Percentiles rank a stretch among this genome's conserved stretches.
These are phyloP conservation scores for Cardiospermum halicacabum DNA, from an alignment of 345 rosid genomes.

Conservation along the genomic window DNA sequence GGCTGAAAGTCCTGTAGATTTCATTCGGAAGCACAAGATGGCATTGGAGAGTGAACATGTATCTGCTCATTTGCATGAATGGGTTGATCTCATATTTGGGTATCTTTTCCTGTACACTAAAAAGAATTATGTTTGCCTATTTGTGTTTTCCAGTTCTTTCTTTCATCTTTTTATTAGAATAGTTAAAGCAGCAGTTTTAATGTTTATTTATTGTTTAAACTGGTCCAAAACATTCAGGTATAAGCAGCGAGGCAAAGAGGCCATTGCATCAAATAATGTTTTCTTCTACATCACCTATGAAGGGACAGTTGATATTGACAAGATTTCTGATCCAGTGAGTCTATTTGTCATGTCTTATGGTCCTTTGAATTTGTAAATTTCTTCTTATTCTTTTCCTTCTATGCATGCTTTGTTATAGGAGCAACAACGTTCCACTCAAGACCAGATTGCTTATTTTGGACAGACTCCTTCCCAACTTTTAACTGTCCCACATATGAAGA, in stretches of 20 bases:
- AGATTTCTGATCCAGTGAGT: conserved; percentile 84
- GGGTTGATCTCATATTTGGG: conserved; percentile 99
- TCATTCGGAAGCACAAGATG: conserved; percentile 87
- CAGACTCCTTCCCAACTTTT: conserved; percentile 98
- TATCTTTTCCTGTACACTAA: conserved; percentile 22
- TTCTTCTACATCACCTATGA: conserved; percentile 97
- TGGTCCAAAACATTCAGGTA: conserved; percentile 53
- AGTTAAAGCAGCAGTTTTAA: not conserved
- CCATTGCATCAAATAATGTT: conserved; percentile 86
- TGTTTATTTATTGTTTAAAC: not conserved
- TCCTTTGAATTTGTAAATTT: conserved; percentile 13
- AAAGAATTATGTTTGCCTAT: not conserved
- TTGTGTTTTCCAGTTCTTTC: not conserved
- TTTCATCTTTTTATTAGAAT: not conserved
- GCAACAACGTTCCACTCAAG: conserved; percentile 93
- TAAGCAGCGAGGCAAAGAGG: conserved; percentile 99
- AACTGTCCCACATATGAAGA: conserved; percentile 77
- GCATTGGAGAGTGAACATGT: conserved; percentile 98
- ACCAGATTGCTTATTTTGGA: conserved; percentile 98
- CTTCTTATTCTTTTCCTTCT: conserved; percentile 16
- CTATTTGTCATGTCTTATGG: conserved; percentile 8
- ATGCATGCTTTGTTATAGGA: conserved; percentile 41
- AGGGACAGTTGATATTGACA: conserved; percentile 89
- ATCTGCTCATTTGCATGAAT: conserved; percentile 92
- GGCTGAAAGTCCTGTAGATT: conserved; percentile 91